These are phyloP conservation scores for Eucalyptus tenuipes DNA, from an alignment of 345 rosid species.

Conservation along the genomic window DNA sequence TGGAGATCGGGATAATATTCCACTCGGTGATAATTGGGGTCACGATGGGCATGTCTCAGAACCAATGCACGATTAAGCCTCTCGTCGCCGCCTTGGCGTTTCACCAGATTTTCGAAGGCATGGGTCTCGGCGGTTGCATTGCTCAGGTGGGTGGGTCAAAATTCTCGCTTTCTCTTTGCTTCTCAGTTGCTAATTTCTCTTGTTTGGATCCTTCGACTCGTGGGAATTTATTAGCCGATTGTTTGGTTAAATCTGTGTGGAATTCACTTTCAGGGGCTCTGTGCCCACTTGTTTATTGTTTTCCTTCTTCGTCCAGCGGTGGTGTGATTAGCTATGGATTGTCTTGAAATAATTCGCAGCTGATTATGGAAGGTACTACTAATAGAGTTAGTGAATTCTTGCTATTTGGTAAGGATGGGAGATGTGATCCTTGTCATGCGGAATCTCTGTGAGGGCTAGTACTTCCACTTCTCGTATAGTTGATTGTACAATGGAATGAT, in stretches of 20 bases:
- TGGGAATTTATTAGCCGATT: neutral
- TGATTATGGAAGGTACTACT: neutral
- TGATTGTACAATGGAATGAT: neutral
- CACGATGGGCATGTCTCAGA: constrained; percentile 96
- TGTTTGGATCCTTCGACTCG: neutral
- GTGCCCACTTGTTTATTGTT: neutral
- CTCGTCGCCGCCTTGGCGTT: constrained; percentile 83
- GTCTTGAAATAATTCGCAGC: neutral
- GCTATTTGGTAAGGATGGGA: neutral
- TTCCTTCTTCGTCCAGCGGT: neutral
- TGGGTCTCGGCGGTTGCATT: constrained; percentile 98
- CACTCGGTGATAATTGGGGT: constrained; percentile 92
- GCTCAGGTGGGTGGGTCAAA: constrained; percentile 55
- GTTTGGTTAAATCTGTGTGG: neutral
- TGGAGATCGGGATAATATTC: constrained; percentile 92
- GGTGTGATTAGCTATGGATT: neutral
- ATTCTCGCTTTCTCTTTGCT: neutral
- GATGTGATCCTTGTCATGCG: neutral
- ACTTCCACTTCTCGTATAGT: neutral
- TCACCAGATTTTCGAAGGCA: constrained; percentile 92
- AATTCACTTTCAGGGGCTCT: neutral
- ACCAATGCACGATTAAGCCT: constrained; percentile 81
- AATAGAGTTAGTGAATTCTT: neutral
- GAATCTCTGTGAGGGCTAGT: neutral
- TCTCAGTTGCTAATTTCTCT: neutral